Conservation (phyloP, 306 rosid species). For the Glycine tomentella region DNA sequence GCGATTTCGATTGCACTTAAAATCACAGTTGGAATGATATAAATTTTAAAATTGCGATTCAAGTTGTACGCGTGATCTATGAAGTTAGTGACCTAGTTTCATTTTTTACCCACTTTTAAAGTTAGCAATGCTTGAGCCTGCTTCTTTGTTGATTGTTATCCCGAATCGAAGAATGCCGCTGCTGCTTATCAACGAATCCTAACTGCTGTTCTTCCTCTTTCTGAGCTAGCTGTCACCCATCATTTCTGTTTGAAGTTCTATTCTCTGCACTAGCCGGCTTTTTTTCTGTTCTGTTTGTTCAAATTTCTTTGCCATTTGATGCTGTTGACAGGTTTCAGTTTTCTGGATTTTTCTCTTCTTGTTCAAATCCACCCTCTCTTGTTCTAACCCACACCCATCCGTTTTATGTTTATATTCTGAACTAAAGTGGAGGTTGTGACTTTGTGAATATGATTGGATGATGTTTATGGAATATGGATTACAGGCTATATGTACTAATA, state of each 20-base stretch:
- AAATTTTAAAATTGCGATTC: neutral
- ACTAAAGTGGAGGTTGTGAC: neutral
- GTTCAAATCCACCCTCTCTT: neutral
- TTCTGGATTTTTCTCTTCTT: neutral
- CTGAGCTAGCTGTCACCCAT: neutral
- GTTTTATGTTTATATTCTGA: neutral
- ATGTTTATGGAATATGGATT: neutral
- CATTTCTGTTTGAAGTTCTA: neutral
- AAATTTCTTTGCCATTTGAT: neutral
- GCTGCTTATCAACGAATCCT: neutral
- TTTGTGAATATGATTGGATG: neutral
- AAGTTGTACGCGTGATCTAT: neutral
- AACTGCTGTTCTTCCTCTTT: too few relatives aligned
- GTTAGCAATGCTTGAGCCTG: neutral
- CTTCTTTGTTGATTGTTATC: neutral
- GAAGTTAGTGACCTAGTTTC: neutral
- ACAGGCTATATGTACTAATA: neutral
- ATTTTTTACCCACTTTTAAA: neutral
- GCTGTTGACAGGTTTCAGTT: neutral
- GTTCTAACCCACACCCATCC: neutral
- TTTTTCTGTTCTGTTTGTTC: neutral
- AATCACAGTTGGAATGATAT: neutral
- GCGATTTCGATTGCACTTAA: neutral
- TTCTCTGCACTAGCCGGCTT: neutral
- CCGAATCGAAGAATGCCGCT: neutral